Evolutionary conservation across 2,329 filamentous ascomycete genomes (phyloP), one percentile per base, ranked within the genome.

Genomic region (Knoxdaviesia capensis): DNA sequence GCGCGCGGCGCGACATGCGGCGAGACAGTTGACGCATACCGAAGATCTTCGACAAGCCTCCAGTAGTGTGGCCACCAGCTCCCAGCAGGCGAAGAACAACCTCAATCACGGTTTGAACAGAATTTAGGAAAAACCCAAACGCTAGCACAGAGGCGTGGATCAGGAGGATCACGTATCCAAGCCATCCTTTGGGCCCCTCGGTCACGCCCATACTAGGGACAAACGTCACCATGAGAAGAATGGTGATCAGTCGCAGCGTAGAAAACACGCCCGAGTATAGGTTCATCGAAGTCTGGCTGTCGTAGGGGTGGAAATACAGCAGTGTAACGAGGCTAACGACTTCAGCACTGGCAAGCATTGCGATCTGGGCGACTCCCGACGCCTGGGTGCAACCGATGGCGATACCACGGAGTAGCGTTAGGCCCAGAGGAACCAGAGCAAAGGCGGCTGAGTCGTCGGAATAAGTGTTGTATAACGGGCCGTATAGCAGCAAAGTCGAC

Each of bases 401-500:
- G 48, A 96, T 77, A 44, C 86, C 88, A 33, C 88, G 79, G 45
- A 94, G 64, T 53, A 93, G 77, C 5, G 81, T 93, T 45, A 96
- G 66, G 33, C 92, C 64, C 10, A 94, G 75, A 1, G 88, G 87
- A 20, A 94, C 77, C 36, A 94, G 68, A 6, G 88, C 86, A 57
- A 93, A 98, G 0, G 84, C 77, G 6, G 88, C 84, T 0, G 86
- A 85, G 55, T 88, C 82, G 56, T 98, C 90, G 29, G 83, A 90
- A 57, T 93, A 96, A 0, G 90, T 98, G 60, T 98, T 98, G 60
- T 98, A 98, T 6, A 98, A 65, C 5, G 90, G 85, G 0, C 90
- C 90, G 51, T 94, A 96, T 1, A 85, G 69, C 3, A 98, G 67
- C 6, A 96, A 77, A 0, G 85, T 94, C 6, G 85, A 77, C 40